Evolutionary conservation across 371 early-diverging fungal genomes (phyloP), one percentile per base, ranked within the genome.

Genomic region (Apophysomyces trapeziformis): DNA sequence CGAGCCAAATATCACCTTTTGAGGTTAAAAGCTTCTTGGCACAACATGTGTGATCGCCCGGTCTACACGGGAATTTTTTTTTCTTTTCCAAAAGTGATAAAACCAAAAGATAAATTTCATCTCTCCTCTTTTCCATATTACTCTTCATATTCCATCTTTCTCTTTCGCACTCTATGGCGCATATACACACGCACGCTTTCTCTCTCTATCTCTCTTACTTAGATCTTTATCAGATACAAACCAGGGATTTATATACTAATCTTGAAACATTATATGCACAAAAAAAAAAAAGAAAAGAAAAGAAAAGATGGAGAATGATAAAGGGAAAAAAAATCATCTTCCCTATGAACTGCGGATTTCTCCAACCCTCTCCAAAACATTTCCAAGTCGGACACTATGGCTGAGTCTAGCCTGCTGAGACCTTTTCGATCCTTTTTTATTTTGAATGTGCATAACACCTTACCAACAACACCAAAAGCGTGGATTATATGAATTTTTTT

Each of bases 101-200:
- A 50, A 41, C 5, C 9, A 26, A 21, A 50, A 50, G 16, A n/a
- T 9, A 50, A 47, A n/a, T 9, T 11, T 7, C 54, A 50, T 50
- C 54, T 26, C 21, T 26, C 3, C 32, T 50, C 8, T 21, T 5
- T 50, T 50, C 54, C 54, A 8, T 50, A 26, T 21, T 21, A 21
- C 54, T 50, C 54, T 50, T 50, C 16, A 50, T 50, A 16, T 50
- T 50, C 54, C 54, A 50, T 50, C 54, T 50, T 50, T 21, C 32
- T 26, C 32, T 26, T 26, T 26, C 32, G 32, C 21, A 21, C 1
- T 21, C 21, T 21, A 0, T 21, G 21, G 21, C 21, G 1, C 32
- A 26, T 26, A 26, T 26, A 26, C 32, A 26, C 32, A 2, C 32
- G 2, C 32, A 26, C 32, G 1, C 32, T 26, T 3, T 26, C 32